Evolutionary conservation across 768 basidiomycete genomes (phyloP), one percentile per base, ranked within the genome.

Genomic region (Phylloporus scabripes): DNA sequence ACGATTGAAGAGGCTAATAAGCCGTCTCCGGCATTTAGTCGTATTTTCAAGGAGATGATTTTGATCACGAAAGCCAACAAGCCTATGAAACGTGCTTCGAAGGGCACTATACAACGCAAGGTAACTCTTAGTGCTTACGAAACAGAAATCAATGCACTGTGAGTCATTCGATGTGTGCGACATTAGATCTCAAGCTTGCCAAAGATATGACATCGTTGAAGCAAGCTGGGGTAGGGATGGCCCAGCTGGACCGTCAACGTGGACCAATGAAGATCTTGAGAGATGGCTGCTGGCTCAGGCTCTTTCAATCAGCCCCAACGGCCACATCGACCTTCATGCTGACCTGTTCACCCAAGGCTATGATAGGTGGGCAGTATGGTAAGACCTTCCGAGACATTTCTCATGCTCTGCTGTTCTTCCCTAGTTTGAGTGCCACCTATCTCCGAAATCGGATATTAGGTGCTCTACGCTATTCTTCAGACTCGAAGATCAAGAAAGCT

Each of bases 41-140:
- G 70, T 7, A 66, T 76, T 6, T 76, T 72, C 66, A 75, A 74
- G 59, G 73, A 80, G 56, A 74, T 79, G 77, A 77, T 80, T 38
- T 28, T 78, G 11, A 58, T 78, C 12, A 60, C 75, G 0, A 52
- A 57, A 0, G 39, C 60, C 21, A 61, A 58, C 0, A 75, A 74
- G 50, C 77, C 77, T 0, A 55, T 80, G 23, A 57, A 60, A 11
- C 67, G 72, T 38, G 64, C 76, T 1, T 64, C 59, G 1, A 68
- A 68, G 39, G 66, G 60, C 2, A 65, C 57, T 4, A 50, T 61
- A 3, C 55, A 51, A 31, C 49, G 52, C 23, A 55, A 62, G 20
- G 51, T 28, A 0, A 47, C 54, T 0, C 14, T 64, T 11, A 53
- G 60, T 1, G 53, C 14, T 17, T 68, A 68, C 15, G 47, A 52